Base-by-base conservation (phyloP, 352 stramenopile genomes). In the Elongisporangium prolatum region DNA sequence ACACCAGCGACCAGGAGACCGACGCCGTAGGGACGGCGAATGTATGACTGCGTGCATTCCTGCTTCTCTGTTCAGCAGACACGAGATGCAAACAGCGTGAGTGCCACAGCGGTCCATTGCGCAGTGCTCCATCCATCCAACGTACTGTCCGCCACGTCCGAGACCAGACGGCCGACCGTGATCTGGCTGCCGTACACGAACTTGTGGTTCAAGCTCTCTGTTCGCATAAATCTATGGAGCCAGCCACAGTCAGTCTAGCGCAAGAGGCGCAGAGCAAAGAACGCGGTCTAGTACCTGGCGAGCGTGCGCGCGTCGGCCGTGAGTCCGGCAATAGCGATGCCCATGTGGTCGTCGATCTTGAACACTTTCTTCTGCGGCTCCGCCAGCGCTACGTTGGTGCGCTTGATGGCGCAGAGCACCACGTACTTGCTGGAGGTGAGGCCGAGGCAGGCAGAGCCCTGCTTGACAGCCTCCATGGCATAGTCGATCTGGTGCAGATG, bases 181-280 rank as follows among this genome's bases (percentile, higher is more conserved):
- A 99, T 97, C 60, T 80, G 76, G 60, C 94, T 97, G 54, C 97
- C 96, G 72, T 99, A 99, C 40, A 99, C 92, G 70, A 99, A 99
- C 80, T 99, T 99, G 88, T 99, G 96, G 77, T 99, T 99, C 56
- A 99, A 77, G 66, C 96, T 98, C 77, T 99, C 97, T 54, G 95
- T 99, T 48, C 97, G 84, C 92, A 98, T 98, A 70, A 97, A 98
- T 57, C 81, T 91, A 54, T 21, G 17, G 21, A 3, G 24, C n/a
- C n/a, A n/a, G n/a, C n/a, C n/a, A 47, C 53, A 25, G 14, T 50
- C 40, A 20, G 54, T n/a, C n/a, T n/a, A n/a, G n/a, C n/a, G n/a
- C n/a, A n/a, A n/a, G n/a, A n/a, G n/a, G n/a, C n/a, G n/a, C n/a
- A n/a, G n/a, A n/a, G n/a, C n/a, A n/a, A n/a, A n/a, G n/a, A n/a